Conservation (phyloP, 441 rosid species). For the Geranium incanum region DNA sequence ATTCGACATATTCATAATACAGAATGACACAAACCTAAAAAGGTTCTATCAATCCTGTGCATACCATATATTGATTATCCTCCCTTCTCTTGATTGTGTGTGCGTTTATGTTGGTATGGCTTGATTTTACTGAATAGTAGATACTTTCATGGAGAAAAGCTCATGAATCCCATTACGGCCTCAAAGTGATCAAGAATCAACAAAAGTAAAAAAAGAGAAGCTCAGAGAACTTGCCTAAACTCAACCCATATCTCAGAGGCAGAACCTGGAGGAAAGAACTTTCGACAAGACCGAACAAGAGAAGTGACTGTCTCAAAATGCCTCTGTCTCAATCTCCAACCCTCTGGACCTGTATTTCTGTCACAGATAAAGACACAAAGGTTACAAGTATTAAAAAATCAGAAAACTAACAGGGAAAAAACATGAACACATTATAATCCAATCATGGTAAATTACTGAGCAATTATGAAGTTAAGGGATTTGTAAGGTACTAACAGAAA, state of each 20-base stretch:
- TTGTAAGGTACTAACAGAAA: neutral
- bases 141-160: slow-evolving; percentile 3
- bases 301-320: slow-evolving; percentile 86
- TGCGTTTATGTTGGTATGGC: neutral
- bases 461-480: slow-evolving; percentile 6
- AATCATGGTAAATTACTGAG: slow-evolving; percentile 9
- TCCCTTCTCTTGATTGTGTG: neutral
- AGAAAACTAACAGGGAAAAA: slow-evolving; percentile 1
- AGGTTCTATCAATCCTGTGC: neutral
- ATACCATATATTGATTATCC: neutral
- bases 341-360: slow-evolving; percentile 99
- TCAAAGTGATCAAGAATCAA: slow-evolving; percentile 14
- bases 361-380: slow-evolving; percentile 15
- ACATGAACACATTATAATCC: neutral
- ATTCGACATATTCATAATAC: neutral
- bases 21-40: slow-evolving; percentile 5
- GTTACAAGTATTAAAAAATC: slow-evolving; percentile 4
- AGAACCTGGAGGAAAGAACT: slow-evolving; percentile 82
- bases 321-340: slow-evolving; percentile 92
- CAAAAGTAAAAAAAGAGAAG: neutral
- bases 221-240: slow-evolving; percentile 53
- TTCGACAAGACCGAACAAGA: slow-evolving; percentile 81
- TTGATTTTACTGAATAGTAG: neutral
- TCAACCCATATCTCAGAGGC: slow-evolving; percentile 97
- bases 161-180: slow-evolving; percentile 9